Conservation (phyloP, 371 early-diverging fungal species). For the Coemansia sp. region DNA sequence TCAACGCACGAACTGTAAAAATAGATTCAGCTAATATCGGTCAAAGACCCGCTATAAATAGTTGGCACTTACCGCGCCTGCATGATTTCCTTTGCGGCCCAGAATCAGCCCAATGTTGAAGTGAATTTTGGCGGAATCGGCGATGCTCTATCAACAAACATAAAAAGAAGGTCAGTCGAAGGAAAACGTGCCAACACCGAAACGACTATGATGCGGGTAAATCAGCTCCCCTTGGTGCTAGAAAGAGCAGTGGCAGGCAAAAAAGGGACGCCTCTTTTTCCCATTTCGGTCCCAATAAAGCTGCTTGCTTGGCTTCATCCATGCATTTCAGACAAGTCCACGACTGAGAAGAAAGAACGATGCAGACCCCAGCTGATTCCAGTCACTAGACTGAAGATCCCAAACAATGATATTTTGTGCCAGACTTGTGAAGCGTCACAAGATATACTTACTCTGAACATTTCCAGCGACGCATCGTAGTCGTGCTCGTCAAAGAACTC, state of each 20-base stretch:
- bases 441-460: constrained; percentile 59
- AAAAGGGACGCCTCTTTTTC: neutral
- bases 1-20: neutral
- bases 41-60: constrained; percentile 8
- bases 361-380: neutral
- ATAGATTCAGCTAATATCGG: neutral
- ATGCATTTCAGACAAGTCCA: too few species aligned
- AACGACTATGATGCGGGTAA: neutral
- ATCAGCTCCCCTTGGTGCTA: neutral
- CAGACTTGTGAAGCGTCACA: too few species aligned
- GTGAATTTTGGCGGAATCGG: constrained; percentile 89
- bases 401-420: neutral
- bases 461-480: constrained; percentile 61
- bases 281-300: neutral
- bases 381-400: neutral
- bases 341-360: neutral
- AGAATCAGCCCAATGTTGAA: constrained; percentile 90
- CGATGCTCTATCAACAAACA: constrained; percentile 64
- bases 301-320: too few species aligned
- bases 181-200: neutral
- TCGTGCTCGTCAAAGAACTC: constrained; percentile 66
- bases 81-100: constrained; percentile 69
- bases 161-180: neutral
- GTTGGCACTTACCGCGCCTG: constrained; percentile 71
- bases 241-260: neutral